These are phyloP conservation scores for Eustoma russellianum DNA, from an alignment of 257 asterid genomes.

Conservation along the genomic window DNA sequence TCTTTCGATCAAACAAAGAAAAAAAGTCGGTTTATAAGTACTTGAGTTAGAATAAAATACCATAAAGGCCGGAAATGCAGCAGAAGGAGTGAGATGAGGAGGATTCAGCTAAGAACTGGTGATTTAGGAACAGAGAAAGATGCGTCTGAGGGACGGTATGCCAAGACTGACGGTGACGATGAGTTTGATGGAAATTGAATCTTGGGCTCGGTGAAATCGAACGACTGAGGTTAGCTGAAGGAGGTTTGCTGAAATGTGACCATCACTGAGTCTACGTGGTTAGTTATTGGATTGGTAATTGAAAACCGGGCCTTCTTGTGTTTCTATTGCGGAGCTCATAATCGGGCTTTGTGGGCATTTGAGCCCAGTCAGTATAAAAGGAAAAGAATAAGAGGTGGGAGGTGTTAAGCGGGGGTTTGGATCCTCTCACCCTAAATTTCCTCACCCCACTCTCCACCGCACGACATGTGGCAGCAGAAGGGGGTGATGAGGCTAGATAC, in stretches of 20 bases:
- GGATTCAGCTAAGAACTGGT: constrained; percentile 13
- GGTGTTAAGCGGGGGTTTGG: no score
- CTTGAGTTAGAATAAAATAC: constrained; percentile 15
- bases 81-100: constrained; percentile 1
- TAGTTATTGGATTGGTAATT: not conserved
- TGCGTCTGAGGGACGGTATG: not conserved
- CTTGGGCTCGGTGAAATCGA: constrained; percentile 11
- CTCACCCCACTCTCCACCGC: no score
- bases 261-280: constrained; percentile 25
- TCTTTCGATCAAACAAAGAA: not conserved
- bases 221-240: constrained; percentile 14
- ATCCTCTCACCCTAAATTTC: no score
- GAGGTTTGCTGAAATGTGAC: constrained; percentile 10
- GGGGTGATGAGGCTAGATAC: no score
- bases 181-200: not conserved
- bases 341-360: no score
- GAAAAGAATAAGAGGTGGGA: no score
- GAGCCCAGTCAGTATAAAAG: no score
- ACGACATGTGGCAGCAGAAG: no score
- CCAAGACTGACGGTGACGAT: constrained; percentile 19
- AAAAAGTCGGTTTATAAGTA: not conserved
- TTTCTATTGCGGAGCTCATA: no score
- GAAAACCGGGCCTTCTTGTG: no score
- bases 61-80: constrained; percentile 24
- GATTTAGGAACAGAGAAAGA: not conserved